Evolutionary conservation across 1,139 yeast species (phyloP).

Genomic region (Candida sanyaensis): DNA sequence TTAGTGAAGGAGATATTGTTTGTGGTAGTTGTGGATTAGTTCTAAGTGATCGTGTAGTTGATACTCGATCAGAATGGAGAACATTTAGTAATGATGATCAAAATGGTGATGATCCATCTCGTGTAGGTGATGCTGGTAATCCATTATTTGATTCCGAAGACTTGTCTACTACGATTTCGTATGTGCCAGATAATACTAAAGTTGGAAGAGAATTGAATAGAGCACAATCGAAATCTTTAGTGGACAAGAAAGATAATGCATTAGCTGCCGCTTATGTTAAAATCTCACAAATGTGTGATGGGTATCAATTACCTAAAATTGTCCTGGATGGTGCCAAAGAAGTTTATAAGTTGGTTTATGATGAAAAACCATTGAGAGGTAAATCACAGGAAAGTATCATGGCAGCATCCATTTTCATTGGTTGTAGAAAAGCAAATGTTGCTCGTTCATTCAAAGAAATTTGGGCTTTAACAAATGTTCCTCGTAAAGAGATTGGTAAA

Average conservation of each 20-base stretch:
- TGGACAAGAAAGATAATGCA: conserved; percentile 85
- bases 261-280: conserved; percentile 87
- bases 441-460: conserved; percentile 96
- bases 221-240: conserved; percentile 83
- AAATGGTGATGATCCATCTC: conserved; percentile 97
- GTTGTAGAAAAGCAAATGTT: conserved; percentile 92
- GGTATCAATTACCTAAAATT: conserved; percentile 89
- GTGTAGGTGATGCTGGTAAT: conserved; percentile 99
- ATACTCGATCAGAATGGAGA: conserved; percentile 98
- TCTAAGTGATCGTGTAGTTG: conserved; percentile 87
- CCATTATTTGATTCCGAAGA: conserved; percentile 91
- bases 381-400: conserved; percentile 91
- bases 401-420: conserved; percentile 95
- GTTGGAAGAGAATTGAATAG: conserved; percentile 86
- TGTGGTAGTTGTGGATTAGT: conserved; percentile 97
- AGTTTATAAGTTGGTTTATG: conserved; percentile 89
- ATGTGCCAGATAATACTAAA: conserved; percentile 73
- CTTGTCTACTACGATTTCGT: conserved; percentile 89
- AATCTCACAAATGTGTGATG: conserved; percentile 96
- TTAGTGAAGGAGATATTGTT: conserved; percentile 96
- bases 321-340: conserved; percentile 98
- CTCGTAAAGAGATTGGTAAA: conserved; percentile 90
- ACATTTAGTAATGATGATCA: conserved; percentile 96
- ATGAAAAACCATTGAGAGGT: conserved; percentile 84
- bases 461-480: conserved; percentile 93